A percentile compares a stretch with the other conserved stretches of the same genome.
phyloP scores from a whole-genome alignment of 228 moss, liverwort and hornwort genomes.

The Sphagnum magellanicum region DNA sequence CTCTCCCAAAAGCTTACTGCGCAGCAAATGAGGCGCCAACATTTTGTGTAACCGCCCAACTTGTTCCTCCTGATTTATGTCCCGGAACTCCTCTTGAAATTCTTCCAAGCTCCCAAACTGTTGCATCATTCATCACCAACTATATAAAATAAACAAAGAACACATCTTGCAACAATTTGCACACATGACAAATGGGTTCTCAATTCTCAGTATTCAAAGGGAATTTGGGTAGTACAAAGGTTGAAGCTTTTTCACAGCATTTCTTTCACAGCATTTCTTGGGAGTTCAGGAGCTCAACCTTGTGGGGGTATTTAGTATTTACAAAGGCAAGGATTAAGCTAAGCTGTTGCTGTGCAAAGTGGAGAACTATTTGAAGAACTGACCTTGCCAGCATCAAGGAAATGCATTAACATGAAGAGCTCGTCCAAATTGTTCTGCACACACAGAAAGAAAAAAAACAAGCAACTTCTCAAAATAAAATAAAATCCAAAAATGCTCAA shows the following conservation, averaged over 20 bases:
- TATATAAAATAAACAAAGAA: neutral
- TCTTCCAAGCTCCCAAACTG: slow-evolving; percentile 86
- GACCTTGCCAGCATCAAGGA: slow-evolving; percentile 90
- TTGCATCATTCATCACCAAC: slow-evolving; percentile 1
- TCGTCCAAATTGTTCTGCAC: slow-evolving; percentile 85
- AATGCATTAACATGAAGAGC: slow-evolving; percentile 86
- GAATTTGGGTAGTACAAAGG: no score
- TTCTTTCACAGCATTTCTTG: no score
- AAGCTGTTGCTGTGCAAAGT: no score
- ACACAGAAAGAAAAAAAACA: slow-evolving; percentile 1
- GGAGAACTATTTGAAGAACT: slow-evolving; percentile 2
- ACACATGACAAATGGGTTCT: neutral
- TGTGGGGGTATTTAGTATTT: no score
- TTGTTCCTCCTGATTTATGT: slow-evolving; percentile 94
- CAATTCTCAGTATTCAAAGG: neutral
- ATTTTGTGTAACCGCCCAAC: slow-evolving; percentile 75
- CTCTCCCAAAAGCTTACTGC: slow-evolving; percentile 42
- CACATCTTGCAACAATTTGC: neutral
- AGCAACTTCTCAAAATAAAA: no score
- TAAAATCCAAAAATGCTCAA: no score
- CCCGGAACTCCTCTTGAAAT: slow-evolving; percentile 86
- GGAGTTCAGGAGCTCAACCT: no score
- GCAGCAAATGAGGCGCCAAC: slow-evolving; percentile 70
- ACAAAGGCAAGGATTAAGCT: no score
- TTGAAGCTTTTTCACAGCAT: no score